Base-by-base conservation (phyloP, 2,329 filamentous ascomycete genomes). In the Didymella segeticola region DNA sequence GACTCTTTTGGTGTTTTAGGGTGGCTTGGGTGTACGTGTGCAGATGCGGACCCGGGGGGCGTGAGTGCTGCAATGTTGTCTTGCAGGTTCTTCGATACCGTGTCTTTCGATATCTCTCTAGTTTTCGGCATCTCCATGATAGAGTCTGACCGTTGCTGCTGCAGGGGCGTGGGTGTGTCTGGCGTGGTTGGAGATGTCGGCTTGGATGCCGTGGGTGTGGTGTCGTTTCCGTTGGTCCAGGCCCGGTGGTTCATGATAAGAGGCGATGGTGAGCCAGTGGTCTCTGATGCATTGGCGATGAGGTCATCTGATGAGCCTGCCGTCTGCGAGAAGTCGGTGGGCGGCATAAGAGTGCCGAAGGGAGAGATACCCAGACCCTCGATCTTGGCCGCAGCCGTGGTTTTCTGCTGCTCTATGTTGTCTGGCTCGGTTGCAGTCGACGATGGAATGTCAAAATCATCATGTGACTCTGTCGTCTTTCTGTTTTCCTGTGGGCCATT, bases 261-360 rank as follows among this genome's bases (percentile, higher is more conserved):
- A 2, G 63, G 66, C 10, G 68, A 68, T 0, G 70, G 67, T 2
- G 68, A 70, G 26, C 62, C 66, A 7, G 59, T 64, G 20, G 60
- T 63, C 22, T 56, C 53, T 3, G 62, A 66, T 4, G 64, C 62
- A 9, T 60, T 59, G 14, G 66, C 68, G 3, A 73, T 67, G 1
- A 74, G 59, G 5, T 73, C 70, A 29, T 73, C 70, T 1, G 70
- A 74, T 0, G 68, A 73, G 14, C 58, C 43, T 45, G 70, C 73
- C 2, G 71, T 73, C 38, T 74, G 70, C 4, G 67, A 61, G 48
- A 73, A 74, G 9, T 62, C 56, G 4, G 62, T 56, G 6, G 68
- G 67, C 1, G 66, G 55, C 15, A 50, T 57, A 12, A 50, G 23
- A 5, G 51, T 39, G 15, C 46, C 34, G 15, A 59, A 31, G 30